These are phyloP conservation scores for Colletotrichum aenigma DNA, from an alignment of 2,329 filamentous ascomycete genomes.

Conservation along the genomic window DNA sequence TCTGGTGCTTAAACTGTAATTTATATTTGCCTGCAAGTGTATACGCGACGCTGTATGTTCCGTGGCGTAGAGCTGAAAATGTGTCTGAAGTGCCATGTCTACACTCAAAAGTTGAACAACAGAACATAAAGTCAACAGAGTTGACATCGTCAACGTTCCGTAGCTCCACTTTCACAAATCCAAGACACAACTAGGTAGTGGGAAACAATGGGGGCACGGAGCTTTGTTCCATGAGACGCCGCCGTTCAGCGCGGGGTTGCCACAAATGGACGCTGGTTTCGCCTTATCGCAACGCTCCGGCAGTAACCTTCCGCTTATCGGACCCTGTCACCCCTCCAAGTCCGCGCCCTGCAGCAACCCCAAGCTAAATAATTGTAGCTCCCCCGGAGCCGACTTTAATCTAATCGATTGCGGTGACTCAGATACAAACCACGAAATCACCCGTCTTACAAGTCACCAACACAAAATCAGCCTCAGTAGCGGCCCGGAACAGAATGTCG, in stretches of 20 bases:
- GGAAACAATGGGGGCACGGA: not conserved
- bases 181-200: not conserved
- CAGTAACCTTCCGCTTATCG: slow-evolving; percentile 17
- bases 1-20: not conserved
- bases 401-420: slow-evolving; percentile 9
- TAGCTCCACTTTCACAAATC: not conserved
- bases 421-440: not conserved
- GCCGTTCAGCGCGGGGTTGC: slow-evolving; percentile 10
- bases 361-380: slow-evolving; percentile 9
- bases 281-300: slow-evolving; percentile 16
- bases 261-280: slow-evolving; percentile 13
- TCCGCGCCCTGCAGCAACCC: not conserved
- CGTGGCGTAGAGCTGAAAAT: not conserved
- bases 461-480: not conserved
- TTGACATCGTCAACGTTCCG: not conserved
- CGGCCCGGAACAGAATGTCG: slow-evolving; percentile 12
- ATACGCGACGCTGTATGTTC: not conserved
- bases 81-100: not conserved
- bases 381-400: not conserved
- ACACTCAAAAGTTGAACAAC: not conserved
- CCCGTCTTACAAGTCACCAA: not conserved
- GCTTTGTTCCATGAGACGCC: not conserved
- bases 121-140: not conserved
- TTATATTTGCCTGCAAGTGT: not conserved
- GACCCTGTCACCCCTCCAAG: slow-evolving; percentile 16